Conservation (phyloP, 129 eudicot species). For the Flaveria linearis region DNA sequence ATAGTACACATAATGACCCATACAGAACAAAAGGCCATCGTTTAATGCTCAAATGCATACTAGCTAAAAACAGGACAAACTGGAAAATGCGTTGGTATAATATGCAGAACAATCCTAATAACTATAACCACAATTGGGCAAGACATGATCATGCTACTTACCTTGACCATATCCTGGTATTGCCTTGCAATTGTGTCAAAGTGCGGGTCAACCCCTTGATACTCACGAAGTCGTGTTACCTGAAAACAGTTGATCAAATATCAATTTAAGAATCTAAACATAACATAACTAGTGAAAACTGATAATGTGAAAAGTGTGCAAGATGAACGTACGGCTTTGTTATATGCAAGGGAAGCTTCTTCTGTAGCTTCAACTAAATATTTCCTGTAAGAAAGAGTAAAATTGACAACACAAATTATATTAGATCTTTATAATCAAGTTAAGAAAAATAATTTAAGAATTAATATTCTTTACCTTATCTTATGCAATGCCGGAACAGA, state of each 20-base stretch:
- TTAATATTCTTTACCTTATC: conserved; percentile 56
- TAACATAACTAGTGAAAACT: not conserved
- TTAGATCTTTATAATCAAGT: conserved; percentile 5
- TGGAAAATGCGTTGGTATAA: not conserved
- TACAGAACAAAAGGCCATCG: not conserved
- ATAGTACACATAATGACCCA: not conserved
- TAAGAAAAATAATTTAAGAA: not conserved
- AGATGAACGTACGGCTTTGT: conserved; percentile 73
- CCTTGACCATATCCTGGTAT: conserved; percentile 93
- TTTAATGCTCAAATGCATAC: not conserved
- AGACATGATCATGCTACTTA: conserved; percentile 26
- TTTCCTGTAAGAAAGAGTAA: conserved; percentile 53
- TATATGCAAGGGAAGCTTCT: conserved; percentile 93
- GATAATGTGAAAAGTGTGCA: not conserved
- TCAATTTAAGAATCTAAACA: not conserved
- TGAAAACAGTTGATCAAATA: conserved; percentile 19
- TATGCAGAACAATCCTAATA: not conserved
- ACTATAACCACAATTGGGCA: not conserved
- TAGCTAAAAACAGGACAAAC: not conserved
- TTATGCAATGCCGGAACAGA: conserved; percentile 94
- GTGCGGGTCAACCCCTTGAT: conserved; percentile 99
- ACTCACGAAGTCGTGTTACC: conserved; percentile 96
- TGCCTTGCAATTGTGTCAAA: conserved; percentile 92
- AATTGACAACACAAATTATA: not conserved
- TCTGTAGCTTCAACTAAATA: conserved; percentile 91